Evolutionary conservation across 352 stramenopile genomes (phyloP), one percentile per base, ranked within the genome.

Genomic region (Pythium dissimile): DNA sequence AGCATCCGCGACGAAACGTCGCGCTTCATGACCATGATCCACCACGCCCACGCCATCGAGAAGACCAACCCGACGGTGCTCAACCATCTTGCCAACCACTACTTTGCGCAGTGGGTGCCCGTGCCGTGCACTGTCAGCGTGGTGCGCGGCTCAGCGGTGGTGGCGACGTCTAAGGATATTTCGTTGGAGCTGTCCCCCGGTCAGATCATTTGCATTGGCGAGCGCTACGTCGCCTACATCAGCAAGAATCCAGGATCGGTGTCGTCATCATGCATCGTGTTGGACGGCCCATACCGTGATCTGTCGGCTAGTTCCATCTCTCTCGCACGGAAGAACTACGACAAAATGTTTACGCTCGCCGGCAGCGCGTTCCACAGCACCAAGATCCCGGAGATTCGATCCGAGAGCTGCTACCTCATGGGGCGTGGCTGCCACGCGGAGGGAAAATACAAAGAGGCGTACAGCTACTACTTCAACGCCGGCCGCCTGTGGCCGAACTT

Each of bases 41-140:
- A 94, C 56, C 89, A 98, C 69, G 94, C 93, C 24, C 88, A 94
- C 53, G 77, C 76, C 13, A 90, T 95, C 46, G 85, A 95, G 61
- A 92, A 92, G 62, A 91, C 79, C 27, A 93, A 92, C 55, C 84
- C 86, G 9, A 93, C 83, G 51, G 95, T 98, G 18, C 77, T 98
- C 42, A 99, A 99, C 75, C 95, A 99, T 71, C 72, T 99, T 52
- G 96, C 96, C 10, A 98, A 99, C 82, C 95, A 99, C 73, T 99
- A 98, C 68, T 99, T 99, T 72, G 96, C 89, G 52, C 97, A 98
- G 60, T 99, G 94, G 95, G 96, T 96, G 9, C 92, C 89, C 0
- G 64, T 98, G 24, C 74, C 90, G 7, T 96, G 92, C 38, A 92
- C 83, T 0, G 86, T 93, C 23, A 75, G 84, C 34, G 87, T 97